phyloP scores from a whole-genome alignment of 2,329 filamentous ascomycete genomes.

The Arthrinium puccinioides region DNA sequence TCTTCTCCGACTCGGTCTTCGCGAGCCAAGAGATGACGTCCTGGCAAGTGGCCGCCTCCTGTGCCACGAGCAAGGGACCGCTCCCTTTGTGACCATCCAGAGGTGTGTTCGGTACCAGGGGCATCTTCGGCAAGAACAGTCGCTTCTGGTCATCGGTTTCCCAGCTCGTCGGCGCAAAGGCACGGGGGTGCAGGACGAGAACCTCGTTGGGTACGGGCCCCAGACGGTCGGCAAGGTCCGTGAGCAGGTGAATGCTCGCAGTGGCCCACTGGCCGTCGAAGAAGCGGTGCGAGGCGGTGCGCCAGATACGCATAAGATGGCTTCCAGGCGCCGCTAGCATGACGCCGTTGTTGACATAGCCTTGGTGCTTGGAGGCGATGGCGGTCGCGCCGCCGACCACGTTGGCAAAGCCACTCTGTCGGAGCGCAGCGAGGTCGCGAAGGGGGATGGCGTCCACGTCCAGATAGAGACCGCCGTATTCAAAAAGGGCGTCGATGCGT shows the following conservation, averaged over 20 bases:
- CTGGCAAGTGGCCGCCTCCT: background rate
- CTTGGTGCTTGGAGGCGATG: background rate
- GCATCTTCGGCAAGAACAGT: background rate
- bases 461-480: background rate
- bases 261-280: slow-evolving; percentile 1
- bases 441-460: background rate
- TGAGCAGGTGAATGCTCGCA: slow-evolving; percentile 14
- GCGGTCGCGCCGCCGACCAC: background rate
- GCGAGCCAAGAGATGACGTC: slow-evolving; percentile 1
- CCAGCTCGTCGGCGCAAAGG: background rate
- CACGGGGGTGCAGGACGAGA: slow-evolving; percentile 1
- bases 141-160: background rate
- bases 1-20: slow-evolving; percentile 9
- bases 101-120: no score
- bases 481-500: background rate
- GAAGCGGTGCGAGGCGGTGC: background rate
- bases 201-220: slow-evolving; percentile 8
- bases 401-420: background rate
- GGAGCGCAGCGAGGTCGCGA: background rate
- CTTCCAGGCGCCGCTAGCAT: background rate
- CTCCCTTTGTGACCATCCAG: no score
- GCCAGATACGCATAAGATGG: background rate
- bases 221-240: slow-evolving; percentile 15
- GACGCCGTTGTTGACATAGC: slow-evolving; percentile 2
- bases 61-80: background rate